Percentiles rank a stretch among this genome's conserved stretches.
These are phyloP conservation scores for Fusarium fracticaudum DNA, from an alignment of 2,329 filamentous ascomycete genomes.

Conservation along the genomic window DNA sequence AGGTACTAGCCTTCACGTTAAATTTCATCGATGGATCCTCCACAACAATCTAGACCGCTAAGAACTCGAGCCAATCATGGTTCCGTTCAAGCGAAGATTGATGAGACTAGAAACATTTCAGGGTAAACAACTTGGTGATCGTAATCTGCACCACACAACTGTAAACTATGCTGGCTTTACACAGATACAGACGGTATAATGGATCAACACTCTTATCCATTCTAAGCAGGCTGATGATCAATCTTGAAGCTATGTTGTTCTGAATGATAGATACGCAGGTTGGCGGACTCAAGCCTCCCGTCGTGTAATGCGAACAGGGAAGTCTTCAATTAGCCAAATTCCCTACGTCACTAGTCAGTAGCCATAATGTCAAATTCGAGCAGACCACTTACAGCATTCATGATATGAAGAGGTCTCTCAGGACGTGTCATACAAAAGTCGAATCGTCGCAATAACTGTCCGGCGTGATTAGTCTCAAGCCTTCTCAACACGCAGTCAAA, in stretches of 20 bases:
- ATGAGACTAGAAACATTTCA: not conserved
- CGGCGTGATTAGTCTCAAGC: not conserved
- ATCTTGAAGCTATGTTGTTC: not conserved
- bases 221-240: not conserved
- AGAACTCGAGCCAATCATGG: not conserved
- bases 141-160: too few species aligned
- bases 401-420: constrained; percentile 15
- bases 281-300: not conserved
- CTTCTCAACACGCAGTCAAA: rapidly evolving
- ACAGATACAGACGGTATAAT: not conserved
- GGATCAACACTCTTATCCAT: too few species aligned
- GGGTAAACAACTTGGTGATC: too few species aligned
- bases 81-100: too few species aligned
- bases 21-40: not conserved
- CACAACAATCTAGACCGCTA: not conserved
- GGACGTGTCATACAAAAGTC: constrained; percentile 18
- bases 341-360: not conserved
- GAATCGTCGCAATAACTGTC: constrained; percentile 26
- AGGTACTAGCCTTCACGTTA: not conserved
- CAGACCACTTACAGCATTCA: constrained; percentile 4
- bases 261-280: too few species aligned
- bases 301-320: constrained; percentile 8
- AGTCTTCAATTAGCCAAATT: constrained; percentile 25
- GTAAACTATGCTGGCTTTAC: too few species aligned
- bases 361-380: not conserved